Conservation (phyloP, 108 stramenopile genomes). For the Skeletonema marinoi region DNA sequence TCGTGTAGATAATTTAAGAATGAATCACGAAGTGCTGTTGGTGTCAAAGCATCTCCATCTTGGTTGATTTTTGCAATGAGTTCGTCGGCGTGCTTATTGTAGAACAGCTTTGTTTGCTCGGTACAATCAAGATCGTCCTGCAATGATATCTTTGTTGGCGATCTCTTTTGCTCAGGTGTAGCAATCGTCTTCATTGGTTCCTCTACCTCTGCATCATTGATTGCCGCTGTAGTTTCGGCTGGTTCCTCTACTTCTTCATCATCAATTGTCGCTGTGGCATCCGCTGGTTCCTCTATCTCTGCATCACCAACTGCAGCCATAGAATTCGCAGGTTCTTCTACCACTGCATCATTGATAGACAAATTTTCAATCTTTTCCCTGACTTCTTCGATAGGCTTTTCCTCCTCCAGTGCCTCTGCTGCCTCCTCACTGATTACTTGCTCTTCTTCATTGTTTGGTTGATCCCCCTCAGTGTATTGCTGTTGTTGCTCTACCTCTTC, state of each 20-base stretch:
- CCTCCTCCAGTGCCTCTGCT: not conserved
- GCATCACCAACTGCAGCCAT: not conserved
- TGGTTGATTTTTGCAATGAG: conserved; percentile 3
- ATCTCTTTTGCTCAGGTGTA: not conserved
- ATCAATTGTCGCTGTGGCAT: not conserved
- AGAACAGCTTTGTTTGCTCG: conserved; percentile 29
- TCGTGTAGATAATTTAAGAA: conserved; percentile 14
- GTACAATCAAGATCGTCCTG: not conserved
- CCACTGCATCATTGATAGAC: conserved; percentile 1
- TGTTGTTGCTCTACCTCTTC: not conserved
- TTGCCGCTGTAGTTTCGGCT: not conserved
- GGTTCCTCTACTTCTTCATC: not conserved
- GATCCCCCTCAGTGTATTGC: not conserved
- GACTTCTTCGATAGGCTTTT: conserved; percentile 16
- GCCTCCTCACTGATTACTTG: not conserved
- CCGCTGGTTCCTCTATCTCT: not conserved
- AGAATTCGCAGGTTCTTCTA: not conserved
- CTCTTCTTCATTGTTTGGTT: not conserved
- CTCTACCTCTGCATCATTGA: not conserved
- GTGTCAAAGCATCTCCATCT: not conserved
- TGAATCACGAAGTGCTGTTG: conserved; percentile 11
- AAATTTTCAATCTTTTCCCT: conserved; percentile 14
- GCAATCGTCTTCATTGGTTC: not conserved
- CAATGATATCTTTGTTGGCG: not conserved
- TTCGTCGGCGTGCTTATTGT: conserved; percentile 21